These are phyloP conservation scores for Helianthus tuberosus DNA, from an alignment of 129 eudicot species.

Conservation along the genomic window DNA sequence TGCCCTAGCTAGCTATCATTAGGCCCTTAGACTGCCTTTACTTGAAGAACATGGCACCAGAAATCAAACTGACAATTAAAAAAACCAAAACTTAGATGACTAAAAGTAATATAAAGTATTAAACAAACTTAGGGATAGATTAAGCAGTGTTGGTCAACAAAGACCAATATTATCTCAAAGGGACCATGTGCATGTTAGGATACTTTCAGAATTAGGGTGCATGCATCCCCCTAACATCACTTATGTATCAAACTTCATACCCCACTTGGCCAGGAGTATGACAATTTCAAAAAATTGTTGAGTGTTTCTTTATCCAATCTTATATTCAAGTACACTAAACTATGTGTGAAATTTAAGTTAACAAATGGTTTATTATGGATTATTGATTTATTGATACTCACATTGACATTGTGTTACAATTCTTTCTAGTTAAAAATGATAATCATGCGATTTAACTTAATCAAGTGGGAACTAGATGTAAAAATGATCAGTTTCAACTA, in stretches of 20 bases:
- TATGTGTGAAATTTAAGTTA: neutral
- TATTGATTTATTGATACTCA: neutral
- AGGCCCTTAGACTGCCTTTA: neutral
- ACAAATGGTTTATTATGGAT: neutral
- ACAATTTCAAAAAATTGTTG: slow-evolving; percentile 24
- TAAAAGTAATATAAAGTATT: slow-evolving; percentile 22
- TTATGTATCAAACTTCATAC: slow-evolving; percentile 32
- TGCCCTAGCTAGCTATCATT: neutral
- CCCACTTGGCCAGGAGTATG: slow-evolving; percentile 49
- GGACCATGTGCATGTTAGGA: slow-evolving; percentile 37
- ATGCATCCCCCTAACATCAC: slow-evolving; percentile 41
- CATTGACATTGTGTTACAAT: neutral
- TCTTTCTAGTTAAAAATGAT: neutral
- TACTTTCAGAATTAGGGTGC: slow-evolving; percentile 40
- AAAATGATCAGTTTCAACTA: neutral
- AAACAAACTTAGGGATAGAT: slow-evolving; percentile 9
- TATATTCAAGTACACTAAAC: slow-evolving; percentile 4
- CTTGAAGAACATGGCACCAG: slow-evolving; percentile 32
- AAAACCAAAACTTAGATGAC: slow-evolving; percentile 25
- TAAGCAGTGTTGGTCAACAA: slow-evolving; percentile 30
- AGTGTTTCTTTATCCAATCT: slow-evolving; percentile 18
- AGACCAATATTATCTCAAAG: slow-evolving; percentile 29
- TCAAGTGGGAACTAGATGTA: slow-evolving; percentile 2
- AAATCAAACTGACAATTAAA: slow-evolving; percentile 25
- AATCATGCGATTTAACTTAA: neutral